These are phyloP conservation scores for Acephala macrosclerotiorum DNA, from an alignment of 2,329 filamentous ascomycete genomes.

Conservation along the genomic window DNA sequence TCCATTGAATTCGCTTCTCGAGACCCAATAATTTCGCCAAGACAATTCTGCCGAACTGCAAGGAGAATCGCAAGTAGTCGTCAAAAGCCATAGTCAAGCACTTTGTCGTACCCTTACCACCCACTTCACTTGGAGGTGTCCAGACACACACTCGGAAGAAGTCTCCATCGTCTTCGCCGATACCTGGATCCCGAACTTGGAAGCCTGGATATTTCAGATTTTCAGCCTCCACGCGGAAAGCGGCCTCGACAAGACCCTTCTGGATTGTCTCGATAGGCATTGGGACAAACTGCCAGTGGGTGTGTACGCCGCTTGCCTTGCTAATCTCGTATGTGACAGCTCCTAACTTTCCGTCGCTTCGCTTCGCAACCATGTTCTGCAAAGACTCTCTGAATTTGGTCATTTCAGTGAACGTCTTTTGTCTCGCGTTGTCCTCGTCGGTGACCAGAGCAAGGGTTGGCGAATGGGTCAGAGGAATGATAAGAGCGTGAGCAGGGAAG, in stretches of 20 bases:
- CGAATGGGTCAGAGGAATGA: constrained; percentile 86
- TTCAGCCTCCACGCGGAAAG: constrained; percentile 87
- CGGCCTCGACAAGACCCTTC: constrained; percentile 82
- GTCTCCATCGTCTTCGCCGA: constrained; percentile 64
- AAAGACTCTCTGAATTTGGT: constrained; percentile 77
- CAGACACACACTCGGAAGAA: constrained; percentile 88
- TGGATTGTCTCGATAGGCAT: constrained; percentile 71
- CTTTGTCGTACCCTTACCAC: constrained; percentile 57
- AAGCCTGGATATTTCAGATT: constrained; percentile 68
- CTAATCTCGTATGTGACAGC: constrained; percentile 94
- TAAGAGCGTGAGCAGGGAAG: constrained; percentile 87
- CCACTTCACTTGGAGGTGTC: constrained; percentile 58
- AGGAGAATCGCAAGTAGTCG: constrained; percentile 78
- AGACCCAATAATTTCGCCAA: constrained; percentile 86
- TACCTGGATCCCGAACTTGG: constrained; percentile 54
- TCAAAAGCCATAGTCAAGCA: constrained; percentile 78
- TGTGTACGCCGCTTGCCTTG: constrained; percentile 80
- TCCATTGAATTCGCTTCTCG: constrained; percentile 83
- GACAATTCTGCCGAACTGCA: constrained; percentile 89
- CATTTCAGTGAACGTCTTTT: constrained; percentile 80
- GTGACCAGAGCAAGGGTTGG: constrained; percentile 76
- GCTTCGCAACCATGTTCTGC: constrained; percentile 78
- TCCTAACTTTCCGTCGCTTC: constrained; percentile 67
- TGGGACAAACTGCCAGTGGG: constrained; percentile 93
- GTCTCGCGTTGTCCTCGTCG: constrained; percentile 57